These are phyloP conservation scores for Diplodia mutila DNA, from an alignment of 2,329 filamentous ascomycete genomes.

Conservation along the genomic window DNA sequence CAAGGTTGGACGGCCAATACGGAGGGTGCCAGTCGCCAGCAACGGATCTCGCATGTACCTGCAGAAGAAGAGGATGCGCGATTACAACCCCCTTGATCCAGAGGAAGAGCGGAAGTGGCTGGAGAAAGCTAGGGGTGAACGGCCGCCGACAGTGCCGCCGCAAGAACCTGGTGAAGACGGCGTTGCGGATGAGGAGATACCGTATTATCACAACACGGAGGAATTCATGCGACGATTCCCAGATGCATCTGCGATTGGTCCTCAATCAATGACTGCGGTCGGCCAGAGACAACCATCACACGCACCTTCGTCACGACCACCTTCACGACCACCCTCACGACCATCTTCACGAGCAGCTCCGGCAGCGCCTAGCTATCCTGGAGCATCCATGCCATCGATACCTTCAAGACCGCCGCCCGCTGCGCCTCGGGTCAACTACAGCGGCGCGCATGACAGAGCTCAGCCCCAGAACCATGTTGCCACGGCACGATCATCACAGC, in stretches of 20 bases:
- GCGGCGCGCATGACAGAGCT: conserved; percentile 70
- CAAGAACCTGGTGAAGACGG: conserved; percentile 35
- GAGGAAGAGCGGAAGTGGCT: conserved; percentile 84
- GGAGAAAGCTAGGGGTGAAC: conserved; percentile 71
- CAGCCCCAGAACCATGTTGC: conserved; percentile 37
- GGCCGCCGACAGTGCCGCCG: conserved; percentile 50
- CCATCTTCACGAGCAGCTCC: conserved; percentile 36
- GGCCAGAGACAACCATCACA: conserved; percentile 34
- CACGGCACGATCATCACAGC: conserved; percentile 41
- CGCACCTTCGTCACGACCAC: not conserved
- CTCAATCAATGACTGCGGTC: conserved; percentile 63
- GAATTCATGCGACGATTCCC: conserved; percentile 85
- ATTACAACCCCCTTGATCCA: conserved; percentile 72
- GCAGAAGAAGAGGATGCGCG: conserved; percentile 60
- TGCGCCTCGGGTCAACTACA: conserved; percentile 70
- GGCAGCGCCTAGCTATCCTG: conserved; percentile 53
- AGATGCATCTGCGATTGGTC: conserved; percentile 63
- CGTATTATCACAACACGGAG: conserved; percentile 69
- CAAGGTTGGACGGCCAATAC: conserved; percentile 53
- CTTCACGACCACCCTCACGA: conserved; percentile 36
- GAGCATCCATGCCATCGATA: conserved; percentile 59
- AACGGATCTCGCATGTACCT: conserved; percentile 57
- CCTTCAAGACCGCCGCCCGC: conserved; percentile 64
- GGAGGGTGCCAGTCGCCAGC: conserved; percentile 57
- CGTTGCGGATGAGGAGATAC: conserved; percentile 36